phyloP scores from a whole-genome alignment of 2,329 filamentous ascomycete genomes.

The Teratosphaeria pseudoeucalypti region DNA sequence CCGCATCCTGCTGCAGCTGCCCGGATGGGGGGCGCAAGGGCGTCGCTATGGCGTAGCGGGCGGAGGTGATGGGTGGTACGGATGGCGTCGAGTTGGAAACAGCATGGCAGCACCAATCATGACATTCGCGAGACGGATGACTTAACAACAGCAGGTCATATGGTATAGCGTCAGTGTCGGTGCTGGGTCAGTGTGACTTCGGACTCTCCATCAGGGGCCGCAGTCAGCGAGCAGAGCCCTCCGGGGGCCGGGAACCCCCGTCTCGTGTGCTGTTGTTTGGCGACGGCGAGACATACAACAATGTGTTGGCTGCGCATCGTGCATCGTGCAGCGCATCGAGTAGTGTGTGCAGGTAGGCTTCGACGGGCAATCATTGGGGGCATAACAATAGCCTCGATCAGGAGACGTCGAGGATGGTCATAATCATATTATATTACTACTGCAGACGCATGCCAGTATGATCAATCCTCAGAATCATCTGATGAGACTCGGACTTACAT shows the following conservation, averaged over 20 bases:
- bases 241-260: too few species aligned
- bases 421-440: too few species aligned
- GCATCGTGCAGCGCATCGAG: not conserved
- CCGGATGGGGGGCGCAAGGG: conserved; percentile 3
- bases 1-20: conserved; percentile 13
- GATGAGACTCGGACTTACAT: too few species aligned
- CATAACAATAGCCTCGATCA: not conserved
- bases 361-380: not conserved
- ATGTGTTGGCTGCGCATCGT: conserved; percentile 8
- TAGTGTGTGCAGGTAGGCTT: not conserved
- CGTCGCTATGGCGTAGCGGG: not conserved
- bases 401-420: not conserved
- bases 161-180: conserved; percentile 8
- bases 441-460: not conserved
- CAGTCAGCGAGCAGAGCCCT: not conserved
- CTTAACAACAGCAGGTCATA: conserved; percentile 10
- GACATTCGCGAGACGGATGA: conserved; percentile 3
- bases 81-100: conserved; percentile 7
- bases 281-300: not conserved
- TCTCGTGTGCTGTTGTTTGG: not conserved
- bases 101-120: conserved; percentile 7
- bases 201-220: conserved; percentile 8
- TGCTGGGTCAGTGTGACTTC: conserved; percentile 9
- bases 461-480: not conserved
- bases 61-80: conserved; percentile 6